A percentile compares a stretch with the other conserved stretches of the same genome.
phyloP scores from a whole-genome alignment of 2,329 filamentous ascomycete genomes.

The Triangularia setosa region DNA sequence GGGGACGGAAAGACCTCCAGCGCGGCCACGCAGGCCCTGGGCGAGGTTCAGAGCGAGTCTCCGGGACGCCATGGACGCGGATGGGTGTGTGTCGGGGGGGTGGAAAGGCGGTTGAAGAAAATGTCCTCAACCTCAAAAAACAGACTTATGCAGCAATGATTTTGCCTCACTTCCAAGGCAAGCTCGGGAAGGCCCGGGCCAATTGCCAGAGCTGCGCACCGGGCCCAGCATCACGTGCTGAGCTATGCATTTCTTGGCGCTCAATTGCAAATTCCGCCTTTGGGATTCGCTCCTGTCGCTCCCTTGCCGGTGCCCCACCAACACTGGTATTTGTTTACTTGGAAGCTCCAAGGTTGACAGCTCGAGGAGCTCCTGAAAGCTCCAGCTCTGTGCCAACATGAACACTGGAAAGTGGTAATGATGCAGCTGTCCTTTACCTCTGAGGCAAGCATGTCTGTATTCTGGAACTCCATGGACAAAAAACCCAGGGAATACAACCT shows the following conservation, averaged over 20 bases:
- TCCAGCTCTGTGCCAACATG: not conserved
- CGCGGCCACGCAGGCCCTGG: slow-evolving; percentile 82
- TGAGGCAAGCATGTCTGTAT: too few species aligned
- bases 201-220: not conserved
- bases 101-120: not conserved
- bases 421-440: too few species aligned
- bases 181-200: not conserved
- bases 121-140: not conserved
- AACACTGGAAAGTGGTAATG: too few species aligned
- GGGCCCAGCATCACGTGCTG: not conserved
- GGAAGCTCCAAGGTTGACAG: not conserved
- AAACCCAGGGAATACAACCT: too few species aligned
- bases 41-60: slow-evolving; percentile 94
- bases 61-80: slow-evolving; percentile 82
- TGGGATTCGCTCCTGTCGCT: not conserved
- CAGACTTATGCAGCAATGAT: not conserved
- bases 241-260: not conserved
- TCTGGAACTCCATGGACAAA: too few species aligned
- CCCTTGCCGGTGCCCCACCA: not conserved
- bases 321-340: not conserved
- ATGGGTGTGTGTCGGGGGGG: slow-evolving; percentile 30
- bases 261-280: not conserved
- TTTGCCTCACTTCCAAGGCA: not conserved
- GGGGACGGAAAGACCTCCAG: slow-evolving; percentile 75
- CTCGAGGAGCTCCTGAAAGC: not conserved